Evolutionary conservation across 192 early-diverging fungal genomes (phyloP), one percentile per base, ranked within the genome.

Genomic region (Phlyctochytrium planicorne): DNA sequence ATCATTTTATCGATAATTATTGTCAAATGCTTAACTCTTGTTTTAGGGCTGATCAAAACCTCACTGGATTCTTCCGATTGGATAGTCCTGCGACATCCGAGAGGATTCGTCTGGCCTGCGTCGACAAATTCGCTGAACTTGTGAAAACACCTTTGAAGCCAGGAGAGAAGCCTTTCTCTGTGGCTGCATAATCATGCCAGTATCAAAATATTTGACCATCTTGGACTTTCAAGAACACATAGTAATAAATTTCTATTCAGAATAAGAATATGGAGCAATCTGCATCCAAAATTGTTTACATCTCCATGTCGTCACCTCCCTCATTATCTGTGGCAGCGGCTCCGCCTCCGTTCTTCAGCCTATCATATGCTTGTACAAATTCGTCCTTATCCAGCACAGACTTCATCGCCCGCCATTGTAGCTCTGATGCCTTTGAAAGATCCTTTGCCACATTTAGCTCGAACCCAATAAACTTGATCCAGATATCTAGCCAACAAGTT

Each of bases 11-110:
- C 37, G 37, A 70, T 34, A 30, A 53, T 71, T 60, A 3, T 31
- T 32, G 16, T 23, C 29, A 33, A 3, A 23, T 62, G n/a, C 29
- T 12, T 12, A 60, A 6, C 35, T 10, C 23, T 67, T 55, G 37
- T 3, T 31, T 16, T 64, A 47, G 74, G 70, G 30, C 30, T 64
- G 64, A 67, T 35, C 12, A 40, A 56, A 29, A 88, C 67, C 20
- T 75, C 67, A 60, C 63, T 12, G 85, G 75, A 2, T 70, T 79
- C 40, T 74, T 94, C 66, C 74, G 82, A 53, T 53, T 95, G 68
- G 81, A 87, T 53, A 84, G 81, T 6, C 93, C 93, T 29, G 92
- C 91, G 3, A 95, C 92, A 0, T 76, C 90, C 0, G 93, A 95
- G 72, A 69, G 79, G 17, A 86, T 95, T 61, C 77, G 93, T 34